Conservation (phyloP, 2,329 filamentous ascomycete species). For the Ascomycota sp. region DNA sequence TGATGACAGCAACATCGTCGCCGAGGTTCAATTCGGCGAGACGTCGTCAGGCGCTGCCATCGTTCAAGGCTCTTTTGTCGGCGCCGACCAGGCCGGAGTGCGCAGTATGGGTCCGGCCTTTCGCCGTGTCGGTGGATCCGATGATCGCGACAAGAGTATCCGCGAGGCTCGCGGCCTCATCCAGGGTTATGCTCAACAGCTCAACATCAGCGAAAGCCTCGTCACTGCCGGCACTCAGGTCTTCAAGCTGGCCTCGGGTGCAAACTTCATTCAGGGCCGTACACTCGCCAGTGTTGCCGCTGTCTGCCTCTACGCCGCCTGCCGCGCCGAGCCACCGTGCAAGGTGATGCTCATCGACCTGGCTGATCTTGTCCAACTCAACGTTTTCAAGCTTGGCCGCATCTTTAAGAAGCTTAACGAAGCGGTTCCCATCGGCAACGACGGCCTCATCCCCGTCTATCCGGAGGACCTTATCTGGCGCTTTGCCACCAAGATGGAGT, state of each 20-base stretch:
- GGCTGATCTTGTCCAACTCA: slow-evolving; percentile 60
- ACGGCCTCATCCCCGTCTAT: slow-evolving; percentile 45
- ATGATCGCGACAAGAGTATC: slow-evolving; percentile 36
- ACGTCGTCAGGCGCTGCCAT: slow-evolving; percentile 64
- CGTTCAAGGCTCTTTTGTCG: slow-evolving; percentile 75
- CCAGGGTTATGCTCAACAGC: slow-evolving; percentile 36
- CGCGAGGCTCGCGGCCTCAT: slow-evolving; percentile 35
- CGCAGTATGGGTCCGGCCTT: slow-evolving; percentile 42
- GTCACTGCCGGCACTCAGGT: slow-evolving; percentile 46
- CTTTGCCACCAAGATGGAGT: slow-evolving; percentile 81
- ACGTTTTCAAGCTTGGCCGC: slow-evolving; percentile 78
- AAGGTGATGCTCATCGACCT: slow-evolving; percentile 88
- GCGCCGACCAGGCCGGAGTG: slow-evolving; percentile 63
- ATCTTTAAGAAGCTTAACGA: slow-evolving; percentile 69
- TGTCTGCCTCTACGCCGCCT: slow-evolving; percentile 79
- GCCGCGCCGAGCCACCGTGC: slow-evolving; percentile 55
- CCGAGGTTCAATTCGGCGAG: slow-evolving; percentile 82
- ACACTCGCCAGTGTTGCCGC: slow-evolving; percentile 66
- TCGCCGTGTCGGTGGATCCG: slow-evolving; percentile 32
- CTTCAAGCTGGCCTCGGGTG: slow-evolving; percentile 51
- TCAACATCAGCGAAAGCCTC: slow-evolving; percentile 37
- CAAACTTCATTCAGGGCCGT: slow-evolving; percentile 70
- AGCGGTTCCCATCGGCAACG: slow-evolving; percentile 45
- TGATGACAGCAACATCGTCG: slow-evolving; percentile 70
- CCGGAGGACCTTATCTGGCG: slow-evolving; percentile 79